Evolutionary conservation across 1,284 basidiomycete species (phyloP).

Genomic region (Trichosporon coremiiforme): DNA sequence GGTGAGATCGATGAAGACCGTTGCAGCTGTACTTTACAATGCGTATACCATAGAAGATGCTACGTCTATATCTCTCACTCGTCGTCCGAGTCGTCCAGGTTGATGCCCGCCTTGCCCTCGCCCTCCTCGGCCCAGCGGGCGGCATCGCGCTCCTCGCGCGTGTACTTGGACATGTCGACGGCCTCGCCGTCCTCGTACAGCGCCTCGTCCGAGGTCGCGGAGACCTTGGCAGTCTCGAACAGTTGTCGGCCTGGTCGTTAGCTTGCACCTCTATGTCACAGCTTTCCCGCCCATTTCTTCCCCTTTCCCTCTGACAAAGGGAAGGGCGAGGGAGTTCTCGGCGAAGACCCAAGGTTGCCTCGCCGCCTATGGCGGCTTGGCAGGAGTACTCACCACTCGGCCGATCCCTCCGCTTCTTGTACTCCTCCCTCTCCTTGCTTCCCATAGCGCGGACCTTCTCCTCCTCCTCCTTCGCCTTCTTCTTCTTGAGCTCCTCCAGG

Average conservation of each 20-base stretch:
- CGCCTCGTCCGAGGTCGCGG: slow-evolving; percentile 70
- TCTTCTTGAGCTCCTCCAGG: slow-evolving; percentile 66
- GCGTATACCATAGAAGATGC: slow-evolving; percentile 17
- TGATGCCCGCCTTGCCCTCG: slow-evolving; percentile 46
- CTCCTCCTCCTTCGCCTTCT: slow-evolving; percentile 72
- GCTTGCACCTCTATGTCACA: not conserved
- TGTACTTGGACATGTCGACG: slow-evolving; percentile 84
- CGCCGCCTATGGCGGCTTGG: slow-evolving; percentile 9
- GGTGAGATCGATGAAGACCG: no score
- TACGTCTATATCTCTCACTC: slow-evolving; percentile 23
- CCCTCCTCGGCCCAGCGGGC: slow-evolving; percentile 68
- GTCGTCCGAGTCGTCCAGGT: slow-evolving; percentile 27
- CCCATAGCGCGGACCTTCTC: slow-evolving; percentile 75
- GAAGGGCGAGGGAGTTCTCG: no score
- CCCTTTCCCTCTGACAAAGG: no score
- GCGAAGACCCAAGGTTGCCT: no score
- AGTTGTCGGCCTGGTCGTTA: slow-evolving; percentile 73
- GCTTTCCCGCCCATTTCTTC: no score
- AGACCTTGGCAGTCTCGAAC: slow-evolving; percentile 75
- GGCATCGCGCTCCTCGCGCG: slow-evolving; percentile 64
- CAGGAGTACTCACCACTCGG: slow-evolving; percentile 65
- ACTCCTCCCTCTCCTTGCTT: slow-evolving; percentile 86
- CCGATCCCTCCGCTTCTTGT: slow-evolving; percentile 67
- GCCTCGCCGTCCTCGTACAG: slow-evolving; percentile 79
- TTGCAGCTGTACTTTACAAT: slow-evolving; percentile 2